Evolutionary conservation across 345 rosid genomes (phyloP), one percentile per base, ranked within the genome.

Genomic region (Zanthoxylum bungeanum): DNA sequence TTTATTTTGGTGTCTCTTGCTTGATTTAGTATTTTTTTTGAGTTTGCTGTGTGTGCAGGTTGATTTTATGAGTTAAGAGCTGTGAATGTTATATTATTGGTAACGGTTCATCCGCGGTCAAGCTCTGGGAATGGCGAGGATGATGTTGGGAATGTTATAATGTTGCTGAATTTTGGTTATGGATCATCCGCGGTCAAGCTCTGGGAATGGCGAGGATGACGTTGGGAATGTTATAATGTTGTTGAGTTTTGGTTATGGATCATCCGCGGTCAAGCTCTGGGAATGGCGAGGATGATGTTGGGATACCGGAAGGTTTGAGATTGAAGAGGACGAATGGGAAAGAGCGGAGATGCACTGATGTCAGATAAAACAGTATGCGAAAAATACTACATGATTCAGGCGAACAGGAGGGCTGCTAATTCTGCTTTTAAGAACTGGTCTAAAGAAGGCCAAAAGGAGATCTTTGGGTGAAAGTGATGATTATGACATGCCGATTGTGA

Each of bases 291-390:
- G 97, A 91, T 16, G 83, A 78, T 74, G 81, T 71, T 59, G 94
- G 89, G 73, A 82, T 87, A 74, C 98, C 97, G 0, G 99, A 92
- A 73, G 99, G 91, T 79, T 71, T 88, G 83, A 93, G 97, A 36
- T 95, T 98, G 82, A 95, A 95, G 89, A 93, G 98, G 80, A 92
- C 98, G 0, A 96, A 95, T 70, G 98, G 99, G 73, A 95, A 95
- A 64, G 98, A 95, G 58, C 93, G 98, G 99, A 87, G 98, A 81
- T 95, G 99, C 81, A 95, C 98, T 67, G 97, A 95, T 95, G 98
- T 96, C 97, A 0, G 99, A 95, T 73, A 96, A 96, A 80, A 93
- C 99, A 0, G 99, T 96, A 1, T 96, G 99, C 8, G 98, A 96
- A 83, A 96, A 96, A 76, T 98, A 96, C 64, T 95, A 91, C 74